Evolutionary conservation across 2,329 filamentous ascomycete species (phyloP).

Genomic region (Verticillium nubilum): DNA sequence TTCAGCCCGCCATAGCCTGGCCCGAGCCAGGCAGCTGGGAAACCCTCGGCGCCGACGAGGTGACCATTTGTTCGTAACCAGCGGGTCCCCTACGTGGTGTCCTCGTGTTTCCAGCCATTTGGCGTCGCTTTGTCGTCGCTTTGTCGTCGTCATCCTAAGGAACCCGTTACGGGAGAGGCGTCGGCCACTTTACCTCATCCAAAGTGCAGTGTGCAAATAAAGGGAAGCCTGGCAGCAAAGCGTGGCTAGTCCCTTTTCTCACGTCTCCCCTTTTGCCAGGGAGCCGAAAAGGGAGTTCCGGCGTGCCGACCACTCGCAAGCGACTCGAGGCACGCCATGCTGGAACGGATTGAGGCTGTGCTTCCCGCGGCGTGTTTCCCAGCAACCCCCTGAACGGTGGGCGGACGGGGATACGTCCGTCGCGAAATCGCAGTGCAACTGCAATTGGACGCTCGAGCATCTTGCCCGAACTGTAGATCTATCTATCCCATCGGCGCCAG

Average conservation of each 20-base stretch:
- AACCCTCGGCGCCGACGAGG: not conserved
- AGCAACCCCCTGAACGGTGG: not conserved
- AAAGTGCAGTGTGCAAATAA: not conserved
- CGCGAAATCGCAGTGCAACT: not conserved
- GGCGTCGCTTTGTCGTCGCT: not conserved
- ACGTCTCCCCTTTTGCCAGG: not conserved
- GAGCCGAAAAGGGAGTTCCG: not conserved
- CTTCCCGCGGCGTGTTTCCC: not conserved
- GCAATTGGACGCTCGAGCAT: not conserved
- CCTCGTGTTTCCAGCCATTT: not conserved
- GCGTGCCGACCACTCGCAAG: not conserved
- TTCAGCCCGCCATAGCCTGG: not conserved
- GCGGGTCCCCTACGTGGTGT: not conserved
- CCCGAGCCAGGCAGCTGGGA: not conserved
- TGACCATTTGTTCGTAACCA: not conserved
- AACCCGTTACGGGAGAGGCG: not conserved
- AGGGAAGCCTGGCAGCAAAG: not conserved
- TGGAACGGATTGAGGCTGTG: not conserved
- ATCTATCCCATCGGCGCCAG: not conserved
- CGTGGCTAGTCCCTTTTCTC: not conserved
- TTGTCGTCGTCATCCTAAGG: not conserved
- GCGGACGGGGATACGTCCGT: not conserved
- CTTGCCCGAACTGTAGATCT: not conserved
- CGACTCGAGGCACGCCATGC: not conserved
- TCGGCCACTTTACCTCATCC: not conserved